Conservation (phyloP, 768 basidiomycete species). For the Paxillus involutus region DNA sequence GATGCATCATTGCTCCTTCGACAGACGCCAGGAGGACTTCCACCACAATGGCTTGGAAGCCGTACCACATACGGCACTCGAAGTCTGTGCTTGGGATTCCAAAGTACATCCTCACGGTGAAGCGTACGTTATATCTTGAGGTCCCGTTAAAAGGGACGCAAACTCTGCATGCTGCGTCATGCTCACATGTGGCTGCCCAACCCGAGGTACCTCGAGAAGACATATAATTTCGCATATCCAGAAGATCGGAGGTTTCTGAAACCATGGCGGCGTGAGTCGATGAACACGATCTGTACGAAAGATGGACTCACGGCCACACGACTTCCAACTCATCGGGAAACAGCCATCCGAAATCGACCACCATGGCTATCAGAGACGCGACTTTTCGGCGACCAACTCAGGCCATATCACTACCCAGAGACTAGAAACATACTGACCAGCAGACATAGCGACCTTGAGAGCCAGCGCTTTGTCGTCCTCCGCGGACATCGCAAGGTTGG, state of each 20-base stretch:
- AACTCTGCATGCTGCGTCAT: not conserved
- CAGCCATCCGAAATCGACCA: slow-evolving; percentile 11
- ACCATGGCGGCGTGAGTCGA: not conserved
- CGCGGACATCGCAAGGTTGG: not conserved
- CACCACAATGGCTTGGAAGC: slow-evolving; percentile 11
- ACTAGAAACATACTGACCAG: slow-evolving; percentile 8
- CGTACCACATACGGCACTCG: slow-evolving; percentile 17
- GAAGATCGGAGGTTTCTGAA: slow-evolving; percentile 8
- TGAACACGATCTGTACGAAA: too few relatives aligned
- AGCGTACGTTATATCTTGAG: slow-evolving; percentile 24
- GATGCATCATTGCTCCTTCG: slow-evolving; percentile 15
- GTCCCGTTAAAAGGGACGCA: not conserved
- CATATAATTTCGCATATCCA: slow-evolving; percentile 8
- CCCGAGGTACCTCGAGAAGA: slow-evolving; percentile 15
- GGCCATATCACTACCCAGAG: not conserved
- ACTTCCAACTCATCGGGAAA: slow-evolving; percentile 13
- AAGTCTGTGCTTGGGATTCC: slow-evolving; percentile 2
- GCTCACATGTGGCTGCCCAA: slow-evolving; percentile 20
- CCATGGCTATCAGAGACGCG: slow-evolving; percentile 11
- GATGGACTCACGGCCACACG: slow-evolving; percentile 23
- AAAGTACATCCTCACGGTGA: slow-evolving; percentile 17
- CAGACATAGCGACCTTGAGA: slow-evolving; percentile 9
- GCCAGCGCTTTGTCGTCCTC: slow-evolving; percentile 2
- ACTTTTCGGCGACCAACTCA: slow-evolving; percentile 3
- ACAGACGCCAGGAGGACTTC: slow-evolving; percentile 16